Conservation (phyloP, 2,329 filamentous ascomycete genomes). For the Triangularia verruculosa region DNA sequence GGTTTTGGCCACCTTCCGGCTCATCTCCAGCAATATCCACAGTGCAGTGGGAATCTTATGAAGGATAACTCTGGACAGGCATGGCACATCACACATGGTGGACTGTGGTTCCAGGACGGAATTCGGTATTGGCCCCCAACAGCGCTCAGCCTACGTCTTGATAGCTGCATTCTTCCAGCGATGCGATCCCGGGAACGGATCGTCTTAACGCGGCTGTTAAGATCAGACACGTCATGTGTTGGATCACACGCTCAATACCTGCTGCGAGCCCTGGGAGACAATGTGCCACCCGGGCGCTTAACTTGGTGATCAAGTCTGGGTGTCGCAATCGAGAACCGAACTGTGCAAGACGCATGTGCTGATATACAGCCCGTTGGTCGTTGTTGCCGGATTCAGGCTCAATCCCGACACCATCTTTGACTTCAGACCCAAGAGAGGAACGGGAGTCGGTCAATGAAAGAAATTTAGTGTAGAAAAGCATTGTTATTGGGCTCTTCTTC, state of each 20-base stretch:
- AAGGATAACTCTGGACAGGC: too few relatives aligned
- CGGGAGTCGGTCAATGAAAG: neutral
- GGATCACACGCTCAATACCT: neutral
- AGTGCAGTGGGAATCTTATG: neutral
- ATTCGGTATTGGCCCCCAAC: neutral
- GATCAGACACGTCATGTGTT: neutral
- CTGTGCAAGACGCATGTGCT: too few relatives aligned
- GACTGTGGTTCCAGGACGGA: neutral
- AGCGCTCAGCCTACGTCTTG: neutral
- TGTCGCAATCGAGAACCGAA: too few relatives aligned
- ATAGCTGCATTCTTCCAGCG: neutral
- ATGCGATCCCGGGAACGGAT: conserved; percentile 1
- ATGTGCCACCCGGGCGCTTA: neutral
- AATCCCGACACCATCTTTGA: neutral
- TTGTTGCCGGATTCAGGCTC: neutral
- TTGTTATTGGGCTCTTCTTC: neutral
- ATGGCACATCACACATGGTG: neutral
- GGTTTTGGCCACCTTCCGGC: neutral
- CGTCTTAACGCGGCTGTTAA: neutral
- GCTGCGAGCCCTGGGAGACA: neutral
- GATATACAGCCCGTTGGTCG: neutral
- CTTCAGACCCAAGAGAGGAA: neutral
- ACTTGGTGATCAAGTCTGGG: neutral
- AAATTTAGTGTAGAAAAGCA: neutral
- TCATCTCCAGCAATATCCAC: neutral